A percentile compares a stretch with the other conserved stretches of the same genome.
These are phyloP conservation scores for Solanum aculeatissimum DNA, from an alignment of 305 asterid genomes.

Conservation along the genomic window DNA sequence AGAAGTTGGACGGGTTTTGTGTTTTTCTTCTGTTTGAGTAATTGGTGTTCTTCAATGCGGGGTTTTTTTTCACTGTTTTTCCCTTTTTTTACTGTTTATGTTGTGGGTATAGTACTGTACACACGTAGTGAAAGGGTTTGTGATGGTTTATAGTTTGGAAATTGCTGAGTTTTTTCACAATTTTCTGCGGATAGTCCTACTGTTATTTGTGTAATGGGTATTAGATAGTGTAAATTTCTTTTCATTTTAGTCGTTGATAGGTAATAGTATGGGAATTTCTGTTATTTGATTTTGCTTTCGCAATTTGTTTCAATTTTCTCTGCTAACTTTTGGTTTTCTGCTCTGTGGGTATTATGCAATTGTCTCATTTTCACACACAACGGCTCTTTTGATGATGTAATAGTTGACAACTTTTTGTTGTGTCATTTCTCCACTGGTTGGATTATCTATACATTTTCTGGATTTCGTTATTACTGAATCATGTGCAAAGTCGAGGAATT, in stretches of 20 bases:
- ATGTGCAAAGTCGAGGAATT: background rate
- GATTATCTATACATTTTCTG: background rate
- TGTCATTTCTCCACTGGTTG: background rate
- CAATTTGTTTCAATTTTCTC: background rate
- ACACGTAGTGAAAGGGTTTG: background rate
- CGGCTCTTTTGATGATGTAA: background rate
- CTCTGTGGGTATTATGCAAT: background rate
- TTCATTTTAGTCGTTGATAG: background rate
- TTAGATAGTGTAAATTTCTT: background rate
- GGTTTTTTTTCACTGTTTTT: background rate
- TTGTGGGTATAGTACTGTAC: background rate
- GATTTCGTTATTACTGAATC: background rate
- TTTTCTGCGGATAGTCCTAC: background rate
- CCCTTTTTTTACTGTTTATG: background rate
- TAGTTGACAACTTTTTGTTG: background rate
- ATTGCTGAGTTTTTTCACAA: background rate
- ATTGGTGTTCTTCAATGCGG: background rate
- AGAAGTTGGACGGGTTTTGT: background rate
- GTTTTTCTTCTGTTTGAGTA: background rate
- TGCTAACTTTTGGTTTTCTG: background rate
- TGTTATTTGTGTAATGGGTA: background rate
- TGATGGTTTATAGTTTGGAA: background rate
- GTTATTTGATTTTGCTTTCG: background rate
- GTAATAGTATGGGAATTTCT: background rate
- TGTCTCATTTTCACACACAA: background rate